Evolutionary conservation across 177 flowering plant species (phyloP).

Genomic region (Vitis hybrid): DNA sequence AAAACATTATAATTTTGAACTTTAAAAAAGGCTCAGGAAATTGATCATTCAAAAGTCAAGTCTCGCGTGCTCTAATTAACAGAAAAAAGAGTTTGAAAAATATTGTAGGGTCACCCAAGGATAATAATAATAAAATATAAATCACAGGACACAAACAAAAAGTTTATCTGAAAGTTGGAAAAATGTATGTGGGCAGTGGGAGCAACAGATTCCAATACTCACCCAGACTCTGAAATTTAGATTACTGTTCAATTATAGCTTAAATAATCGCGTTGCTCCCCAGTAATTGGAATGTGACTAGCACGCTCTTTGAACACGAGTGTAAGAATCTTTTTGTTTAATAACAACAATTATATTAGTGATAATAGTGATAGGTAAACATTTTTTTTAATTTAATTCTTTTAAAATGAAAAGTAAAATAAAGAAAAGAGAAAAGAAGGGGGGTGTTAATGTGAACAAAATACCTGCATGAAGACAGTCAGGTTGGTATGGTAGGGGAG

Average conservation of each 20-base stretch:
- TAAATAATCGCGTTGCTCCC: slow-evolving; percentile 13
- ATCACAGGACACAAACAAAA: too few relatives aligned
- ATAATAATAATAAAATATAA: too few relatives aligned
- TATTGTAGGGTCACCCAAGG: too few relatives aligned
- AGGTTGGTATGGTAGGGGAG: slow-evolving; percentile 37
- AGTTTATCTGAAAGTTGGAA: too few relatives aligned
- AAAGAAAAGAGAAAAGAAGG: background rate
- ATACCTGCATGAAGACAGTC: slow-evolving; percentile 56
- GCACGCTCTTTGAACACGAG: slow-evolving; percentile 15
- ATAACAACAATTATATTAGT: too few relatives aligned
- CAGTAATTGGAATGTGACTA: slow-evolving; percentile 20
- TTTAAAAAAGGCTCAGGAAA: too few relatives aligned
- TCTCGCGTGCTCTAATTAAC: too few relatives aligned
- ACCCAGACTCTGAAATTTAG: background rate
- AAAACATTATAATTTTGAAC: too few relatives aligned
- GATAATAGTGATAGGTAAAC: too few relatives aligned
- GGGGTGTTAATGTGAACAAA: background rate
- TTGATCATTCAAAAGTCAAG: too few relatives aligned
- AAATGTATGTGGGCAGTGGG: background rate
- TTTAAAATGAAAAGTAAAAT: background rate
- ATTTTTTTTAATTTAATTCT: too few relatives aligned
- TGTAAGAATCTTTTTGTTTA: background rate
- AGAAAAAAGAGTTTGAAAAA: too few relatives aligned
- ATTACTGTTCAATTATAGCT: background rate
- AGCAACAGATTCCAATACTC: background rate